Base-by-base conservation (phyloP, 139 green algal species). In the Coelastrella sp. region DNA sequence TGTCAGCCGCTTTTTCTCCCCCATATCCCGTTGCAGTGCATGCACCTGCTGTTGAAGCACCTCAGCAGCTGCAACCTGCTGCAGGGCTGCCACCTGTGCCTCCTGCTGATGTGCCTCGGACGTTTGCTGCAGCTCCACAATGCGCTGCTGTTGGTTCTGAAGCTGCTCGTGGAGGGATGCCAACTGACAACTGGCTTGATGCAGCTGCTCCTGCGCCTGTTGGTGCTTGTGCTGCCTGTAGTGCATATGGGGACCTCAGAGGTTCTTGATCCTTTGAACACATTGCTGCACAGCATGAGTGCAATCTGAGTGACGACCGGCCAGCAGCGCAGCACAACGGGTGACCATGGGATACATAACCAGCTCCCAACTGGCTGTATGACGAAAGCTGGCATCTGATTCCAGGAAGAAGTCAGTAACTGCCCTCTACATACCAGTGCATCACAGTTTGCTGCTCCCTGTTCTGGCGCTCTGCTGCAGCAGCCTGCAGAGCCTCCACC, bases 401-500 rank as follows among this genome's bases (percentile, higher is more conserved):
- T 49, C 35, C 35, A 49, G 35, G 3, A 49, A 49, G 35, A 70
- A 70, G 12, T 70, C 11, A 20, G 63, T 15, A 20, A 20, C 11
- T 70, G 63, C 12, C 63, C 11, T 70, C 12, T 15, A 70, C 91
- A 81, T 63, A 93, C 91, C 84, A 92, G 59, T 91, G 66, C 6
- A 35, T 9, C n/a, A 82, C 79, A 24, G 61, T 6, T 22, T 70
- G 78, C 15, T 91, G 57, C 10, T 68, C 86, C 7, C 73, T 24
- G 25, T 78, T 74, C 24, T 89, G 5, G 63, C 87, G 27, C 60
- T 59, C 59, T 27, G 59, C 49, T 7, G 66, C 20, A 35, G 66
- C 57, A 19, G 88, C 74, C 27, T 88, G 87, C 7, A 91, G 22
- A 0, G 91, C 91, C 60, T 89, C 91, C 49, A 93, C 81, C 73